Percentiles rank a stretch among this genome's conserved stretches.
Evolutionary conservation across 2,329 filamentous ascomycete genomes (phyloP).

Genomic region (Sarocladium strictum): DNA sequence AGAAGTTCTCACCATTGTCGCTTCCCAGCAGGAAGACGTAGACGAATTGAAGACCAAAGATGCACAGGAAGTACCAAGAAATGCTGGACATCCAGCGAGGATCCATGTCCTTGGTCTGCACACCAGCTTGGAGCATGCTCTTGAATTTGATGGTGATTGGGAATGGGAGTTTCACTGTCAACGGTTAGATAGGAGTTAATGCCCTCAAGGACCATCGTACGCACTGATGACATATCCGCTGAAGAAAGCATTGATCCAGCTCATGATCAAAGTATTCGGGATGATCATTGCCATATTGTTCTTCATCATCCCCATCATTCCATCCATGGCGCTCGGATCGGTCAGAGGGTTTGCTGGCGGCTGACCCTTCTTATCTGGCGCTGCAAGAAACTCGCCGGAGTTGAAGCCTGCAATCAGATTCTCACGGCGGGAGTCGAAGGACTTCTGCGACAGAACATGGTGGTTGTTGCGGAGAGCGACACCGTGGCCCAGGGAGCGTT

Average conservation of each 20-base stretch:
- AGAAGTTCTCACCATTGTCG: constrained; percentile 73
- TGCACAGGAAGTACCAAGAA: constrained; percentile 97
- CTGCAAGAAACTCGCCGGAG: constrained; percentile 81
- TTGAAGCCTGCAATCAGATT: constrained; percentile 77
- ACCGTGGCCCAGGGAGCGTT: constrained; percentile 76
- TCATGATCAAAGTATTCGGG: constrained; percentile 97
- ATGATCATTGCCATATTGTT: constrained; percentile 99
- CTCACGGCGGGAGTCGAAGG: constrained; percentile 77
- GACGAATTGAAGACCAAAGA: constrained; percentile 93
- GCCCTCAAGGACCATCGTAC: too few relatives aligned
- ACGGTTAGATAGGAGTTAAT: constrained; percentile 20
- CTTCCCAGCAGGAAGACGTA: constrained; percentile 96
- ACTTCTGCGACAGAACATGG: constrained; percentile 67
- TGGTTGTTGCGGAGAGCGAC: constrained; percentile 80
- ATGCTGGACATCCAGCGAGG: constrained; percentile 98
- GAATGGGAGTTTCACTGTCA: constrained; percentile 88
- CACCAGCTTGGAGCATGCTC: constrained; percentile 96
- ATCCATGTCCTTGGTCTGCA: constrained; percentile 92
- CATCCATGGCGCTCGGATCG: constrained; percentile 95
- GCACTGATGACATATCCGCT: constrained; percentile 97
- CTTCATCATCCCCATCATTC: constrained; percentile 99
- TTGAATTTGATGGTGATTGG: constrained; percentile 98
- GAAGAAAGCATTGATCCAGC: constrained; percentile 99
- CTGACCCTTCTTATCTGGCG: constrained; percentile 79
- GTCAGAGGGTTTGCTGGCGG: constrained; percentile 90